A percentile compares a stretch with the other conserved stretches of the same genome.
phyloP scores from a whole-genome alignment of 495 filamentous ascomycete species.

The Pseudevernia furfuracea region DNA sequence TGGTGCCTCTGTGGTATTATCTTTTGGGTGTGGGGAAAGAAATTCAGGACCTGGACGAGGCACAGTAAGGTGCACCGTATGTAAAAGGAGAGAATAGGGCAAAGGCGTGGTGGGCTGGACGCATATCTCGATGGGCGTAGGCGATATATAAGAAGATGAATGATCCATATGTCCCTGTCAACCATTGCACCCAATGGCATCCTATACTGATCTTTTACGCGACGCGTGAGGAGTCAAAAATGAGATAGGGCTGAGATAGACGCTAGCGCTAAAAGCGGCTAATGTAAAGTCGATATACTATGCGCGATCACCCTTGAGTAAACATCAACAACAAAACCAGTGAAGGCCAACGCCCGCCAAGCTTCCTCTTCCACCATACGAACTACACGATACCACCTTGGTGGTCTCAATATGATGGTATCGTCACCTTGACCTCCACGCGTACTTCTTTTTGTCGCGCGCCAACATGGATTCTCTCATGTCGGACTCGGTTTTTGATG shows the following conservation, averaged over 20 bases:
- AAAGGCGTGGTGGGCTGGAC: constrained; percentile 1
- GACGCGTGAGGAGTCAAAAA: too few species aligned
- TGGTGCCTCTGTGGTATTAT: constrained; percentile 48
- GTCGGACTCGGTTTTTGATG: constrained; percentile 28
- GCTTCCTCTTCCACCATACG: neutral
- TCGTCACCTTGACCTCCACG: neutral
- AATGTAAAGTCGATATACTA: neutral
- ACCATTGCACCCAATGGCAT: neutral
- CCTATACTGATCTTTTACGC: too few species aligned
- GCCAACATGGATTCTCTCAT: constrained; percentile 23
- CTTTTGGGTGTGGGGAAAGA: constrained; percentile 53
- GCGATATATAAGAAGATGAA: neutral
- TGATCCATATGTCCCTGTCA: neutral
- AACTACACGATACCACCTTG: neutral
- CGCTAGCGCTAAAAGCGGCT: neutral
- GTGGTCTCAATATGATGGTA: neutral
- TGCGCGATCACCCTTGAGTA: neutral
- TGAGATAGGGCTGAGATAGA: neutral
- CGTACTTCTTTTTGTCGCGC: neutral
- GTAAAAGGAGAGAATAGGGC: constrained; percentile 27
- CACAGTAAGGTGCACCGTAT: constrained; percentile 48
- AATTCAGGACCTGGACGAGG: constrained; percentile 46
- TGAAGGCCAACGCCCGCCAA: neutral
- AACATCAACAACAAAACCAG: constrained; percentile 1
- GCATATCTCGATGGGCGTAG: neutral